Conservation (phyloP, 306 rosid species). For the Leucaena leucocephala region DNA sequence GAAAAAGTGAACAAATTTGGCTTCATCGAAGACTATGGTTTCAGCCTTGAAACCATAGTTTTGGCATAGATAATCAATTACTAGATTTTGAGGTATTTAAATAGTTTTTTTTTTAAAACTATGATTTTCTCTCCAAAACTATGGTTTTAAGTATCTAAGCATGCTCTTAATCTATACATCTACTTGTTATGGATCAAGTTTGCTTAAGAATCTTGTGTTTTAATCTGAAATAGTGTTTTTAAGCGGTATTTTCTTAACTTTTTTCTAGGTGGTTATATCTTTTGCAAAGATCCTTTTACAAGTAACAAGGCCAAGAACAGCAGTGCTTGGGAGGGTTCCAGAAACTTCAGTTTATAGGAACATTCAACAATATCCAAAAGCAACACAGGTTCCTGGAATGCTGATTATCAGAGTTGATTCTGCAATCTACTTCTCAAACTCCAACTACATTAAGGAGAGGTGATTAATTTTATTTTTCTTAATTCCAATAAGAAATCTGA, state of each 20-base stretch:
- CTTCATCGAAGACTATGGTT: too few relatives aligned
- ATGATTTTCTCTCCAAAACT: too few relatives aligned
- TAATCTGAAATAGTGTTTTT: not conserved
- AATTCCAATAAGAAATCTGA: not conserved
- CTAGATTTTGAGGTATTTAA: too few relatives aligned
- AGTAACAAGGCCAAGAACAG: slow-evolving; percentile 83
- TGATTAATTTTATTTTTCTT: not conserved
- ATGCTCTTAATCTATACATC: not conserved
- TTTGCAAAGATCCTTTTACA: slow-evolving; percentile 73
- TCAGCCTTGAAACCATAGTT: too few relatives aligned
- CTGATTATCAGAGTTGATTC: slow-evolving; percentile 82
- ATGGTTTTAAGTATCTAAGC: too few relatives aligned
- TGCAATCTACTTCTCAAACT: slow-evolving; percentile 84
- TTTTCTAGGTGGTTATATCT: slow-evolving; percentile 51
- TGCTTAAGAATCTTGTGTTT: not conserved
- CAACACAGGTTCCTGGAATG: slow-evolving; percentile 58
- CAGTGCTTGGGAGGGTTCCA: slow-evolving; percentile 75
- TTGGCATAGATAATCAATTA: too few relatives aligned
- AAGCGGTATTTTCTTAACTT: not conserved
- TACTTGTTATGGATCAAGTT: too few relatives aligned
- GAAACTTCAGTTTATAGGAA: slow-evolving; percentile 63
- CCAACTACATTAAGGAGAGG: slow-evolving; percentile 88
- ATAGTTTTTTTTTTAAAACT: too few relatives aligned
- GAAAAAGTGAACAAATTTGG: too few relatives aligned
- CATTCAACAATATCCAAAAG: slow-evolving; percentile 67